Evolutionary conservation across 495 filamentous ascomycete genomes (phyloP).

Genomic region (Penicillium angulare): DNA sequence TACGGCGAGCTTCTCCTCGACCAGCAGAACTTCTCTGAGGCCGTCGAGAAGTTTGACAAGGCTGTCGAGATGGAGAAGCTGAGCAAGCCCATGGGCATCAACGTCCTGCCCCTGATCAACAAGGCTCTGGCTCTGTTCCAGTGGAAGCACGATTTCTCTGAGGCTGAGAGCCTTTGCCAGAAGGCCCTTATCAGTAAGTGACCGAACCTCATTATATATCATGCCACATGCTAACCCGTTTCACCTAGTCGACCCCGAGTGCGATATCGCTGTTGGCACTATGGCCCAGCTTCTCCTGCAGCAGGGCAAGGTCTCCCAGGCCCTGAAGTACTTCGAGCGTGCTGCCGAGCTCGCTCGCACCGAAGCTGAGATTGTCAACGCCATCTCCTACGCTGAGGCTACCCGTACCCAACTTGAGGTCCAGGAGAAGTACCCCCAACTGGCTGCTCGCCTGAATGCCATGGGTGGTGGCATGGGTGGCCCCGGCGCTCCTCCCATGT

Average conservation of each 20-base stretch:
- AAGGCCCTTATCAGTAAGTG: conserved; percentile 93
- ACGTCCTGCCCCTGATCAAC: conserved; percentile 96
- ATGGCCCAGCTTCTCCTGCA: conserved; percentile 99
- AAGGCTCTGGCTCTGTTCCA: conserved; percentile 96
- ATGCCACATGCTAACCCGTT: background rate
- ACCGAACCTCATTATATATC: background rate
- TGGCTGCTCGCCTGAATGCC: conserved; percentile 76
- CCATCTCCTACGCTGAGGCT: conserved; percentile 94
- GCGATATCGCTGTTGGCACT: conserved; percentile 97
- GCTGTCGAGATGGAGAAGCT: conserved; percentile 97
- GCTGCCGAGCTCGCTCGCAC: conserved; percentile 95
- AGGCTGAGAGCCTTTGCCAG: conserved; percentile 94
- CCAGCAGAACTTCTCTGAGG: conserved; percentile 91
- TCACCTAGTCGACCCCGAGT: conserved; percentile 94
- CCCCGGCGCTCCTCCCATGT: conserved; percentile 33
- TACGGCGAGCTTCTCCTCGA: conserved; percentile 97
- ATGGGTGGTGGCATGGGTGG: conserved; percentile 60
- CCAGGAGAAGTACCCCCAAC: conserved; percentile 96
- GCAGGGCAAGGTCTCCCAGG: conserved; percentile 94
- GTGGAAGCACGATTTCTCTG: conserved; percentile 93
- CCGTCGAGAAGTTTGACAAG: conserved; percentile 97
- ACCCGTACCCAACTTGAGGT: conserved; percentile 96
- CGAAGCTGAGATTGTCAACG: conserved; percentile 93
- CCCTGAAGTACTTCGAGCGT: conserved; percentile 94
- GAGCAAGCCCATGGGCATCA: conserved; percentile 90